Base-by-base conservation (phyloP, 371 early-diverging fungal species). In the Syncephalastrum sp. region DNA sequence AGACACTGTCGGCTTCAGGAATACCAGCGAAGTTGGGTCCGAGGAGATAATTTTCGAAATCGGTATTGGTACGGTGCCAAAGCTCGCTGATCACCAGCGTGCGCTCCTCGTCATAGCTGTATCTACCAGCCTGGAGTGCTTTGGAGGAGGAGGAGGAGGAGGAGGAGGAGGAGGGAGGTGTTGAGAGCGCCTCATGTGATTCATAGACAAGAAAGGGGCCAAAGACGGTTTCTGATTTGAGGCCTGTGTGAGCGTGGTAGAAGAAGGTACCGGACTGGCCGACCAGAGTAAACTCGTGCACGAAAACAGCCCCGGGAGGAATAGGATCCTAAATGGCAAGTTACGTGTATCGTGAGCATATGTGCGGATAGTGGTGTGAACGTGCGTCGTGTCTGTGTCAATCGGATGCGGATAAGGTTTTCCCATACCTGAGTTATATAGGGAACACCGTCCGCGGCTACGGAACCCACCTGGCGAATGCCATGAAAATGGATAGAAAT, bases 251-350 rank as follows among this genome's bases (percentile, higher is more conserved):
- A 0, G 72, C 82, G 62, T 82, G 83, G 43, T 79, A 81, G 59
- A 80, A 85, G 50, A 62, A 83, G n/a, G 84, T 85, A 12, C 86
- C 86, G 5, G 70, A 60, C 53, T 77, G 75, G 17, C 69, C 63
- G 15, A 64, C 50, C 5, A 70, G 65, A 12, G 52, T 53, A 52
- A 84, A 84, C 8, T 82, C 70, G 62, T 85, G 79, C 10, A 75
- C 61, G 46, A 69, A 84, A 16, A 73, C 66, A 48, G 70, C 54
- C 7, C 82, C 80, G 1, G 83, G 76, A 1, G 70, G 72, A 43
- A 88, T 84, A 2, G 86, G 82, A 33, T 75, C 64, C 50, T 33
- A 33, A 33, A 33, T 12, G 38, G 38, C 10, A 33, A 33, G 8
- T 33, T 33, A 33, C 38, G 38, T 33, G 38, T 33, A 33, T 0